A percentile compares a stretch with the other conserved stretches of the same genome.
Evolutionary conservation across 164 flowering plant species (phyloP).

Genomic region (Akebia trifoliata): DNA sequence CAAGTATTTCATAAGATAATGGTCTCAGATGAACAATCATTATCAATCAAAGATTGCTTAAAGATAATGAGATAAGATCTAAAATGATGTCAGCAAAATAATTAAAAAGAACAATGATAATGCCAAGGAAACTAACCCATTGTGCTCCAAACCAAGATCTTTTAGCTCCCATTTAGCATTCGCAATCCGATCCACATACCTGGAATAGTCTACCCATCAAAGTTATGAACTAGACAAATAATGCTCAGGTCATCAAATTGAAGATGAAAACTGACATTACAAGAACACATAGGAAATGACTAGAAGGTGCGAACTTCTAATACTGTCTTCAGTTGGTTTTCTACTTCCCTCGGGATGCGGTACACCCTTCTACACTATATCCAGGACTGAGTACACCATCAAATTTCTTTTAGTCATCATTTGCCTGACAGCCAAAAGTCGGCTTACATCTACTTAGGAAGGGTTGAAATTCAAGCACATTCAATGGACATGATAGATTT

Average conservation of each 20-base stretch:
- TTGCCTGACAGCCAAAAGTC: no score
- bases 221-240: conserved; percentile 5
- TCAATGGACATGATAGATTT: no score
- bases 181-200: conserved; percentile 87
- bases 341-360: no score
- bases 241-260: not conserved
- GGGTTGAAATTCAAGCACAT: no score
- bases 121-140: conserved; percentile 54
- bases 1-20: not conserved
- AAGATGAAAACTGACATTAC: not conserved
- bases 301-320: no score
- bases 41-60: no score
- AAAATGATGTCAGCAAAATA: not conserved
- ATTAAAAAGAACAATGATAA: not conserved
- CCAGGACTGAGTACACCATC: no score
- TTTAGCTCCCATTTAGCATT: conserved; percentile 94
- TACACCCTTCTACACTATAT: no score
- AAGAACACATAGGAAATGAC: not conserved
- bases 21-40: not conserved
- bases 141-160: conserved; percentile 96
- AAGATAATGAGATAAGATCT: not conserved
- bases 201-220: conserved; percentile 26
- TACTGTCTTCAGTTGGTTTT: no score
- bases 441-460: no score
- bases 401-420: no score